A percentile compares a stretch with the other conserved stretches of the same genome.
Evolutionary conservation across 2,329 filamentous ascomycete species (phyloP).

Genomic region (Pseudocercospora cruenta): DNA sequence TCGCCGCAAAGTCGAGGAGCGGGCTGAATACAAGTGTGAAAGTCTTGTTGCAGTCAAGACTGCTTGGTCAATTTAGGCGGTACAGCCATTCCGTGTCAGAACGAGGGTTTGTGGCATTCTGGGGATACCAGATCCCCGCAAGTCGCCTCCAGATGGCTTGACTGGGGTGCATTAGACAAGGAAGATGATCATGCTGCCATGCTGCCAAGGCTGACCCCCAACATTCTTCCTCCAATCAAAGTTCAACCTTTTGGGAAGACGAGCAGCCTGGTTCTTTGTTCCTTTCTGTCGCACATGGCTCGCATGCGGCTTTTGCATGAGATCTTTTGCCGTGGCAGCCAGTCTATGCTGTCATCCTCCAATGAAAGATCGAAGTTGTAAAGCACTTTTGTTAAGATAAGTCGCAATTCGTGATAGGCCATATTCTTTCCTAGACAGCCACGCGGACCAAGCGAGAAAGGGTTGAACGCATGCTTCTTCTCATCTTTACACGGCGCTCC

Average conservation of each 20-base stretch:
- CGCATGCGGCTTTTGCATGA: not conserved
- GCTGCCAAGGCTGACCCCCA: slow-evolving; percentile 1
- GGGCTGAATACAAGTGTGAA: not conserved
- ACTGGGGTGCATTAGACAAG: not conserved
- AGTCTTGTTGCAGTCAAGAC: slow-evolving; percentile 2
- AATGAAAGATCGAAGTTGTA: slow-evolving; percentile 43
- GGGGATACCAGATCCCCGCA: not conserved
- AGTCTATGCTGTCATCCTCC: slow-evolving; percentile 28
- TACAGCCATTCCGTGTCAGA: not conserved
- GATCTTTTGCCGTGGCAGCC: slow-evolving; percentile 24
- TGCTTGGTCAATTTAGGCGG: slow-evolving; percentile 3
- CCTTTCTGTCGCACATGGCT: not conserved
- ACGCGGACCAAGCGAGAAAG: slow-evolving; percentile 42
- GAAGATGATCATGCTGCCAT: not conserved
- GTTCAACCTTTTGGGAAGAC: not conserved
- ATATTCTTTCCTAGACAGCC: slow-evolving; percentile 44
- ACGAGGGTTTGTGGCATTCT: not conserved
- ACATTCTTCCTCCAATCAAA: slow-evolving; percentile 4
- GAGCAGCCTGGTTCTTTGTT: not conserved
- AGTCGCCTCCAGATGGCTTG: not conserved
- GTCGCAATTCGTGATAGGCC: slow-evolving; percentile 43
- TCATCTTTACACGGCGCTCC: slow-evolving; percentile 26
- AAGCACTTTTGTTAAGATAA: slow-evolving; percentile 44
- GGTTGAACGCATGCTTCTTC: slow-evolving; percentile 35
- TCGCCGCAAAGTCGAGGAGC: not conserved